Percentiles rank a stretch among this genome's conserved stretches.
phyloP scores from a whole-genome alignment of 73 alveolate genomes.

The Paramecium bursaria region DNA sequence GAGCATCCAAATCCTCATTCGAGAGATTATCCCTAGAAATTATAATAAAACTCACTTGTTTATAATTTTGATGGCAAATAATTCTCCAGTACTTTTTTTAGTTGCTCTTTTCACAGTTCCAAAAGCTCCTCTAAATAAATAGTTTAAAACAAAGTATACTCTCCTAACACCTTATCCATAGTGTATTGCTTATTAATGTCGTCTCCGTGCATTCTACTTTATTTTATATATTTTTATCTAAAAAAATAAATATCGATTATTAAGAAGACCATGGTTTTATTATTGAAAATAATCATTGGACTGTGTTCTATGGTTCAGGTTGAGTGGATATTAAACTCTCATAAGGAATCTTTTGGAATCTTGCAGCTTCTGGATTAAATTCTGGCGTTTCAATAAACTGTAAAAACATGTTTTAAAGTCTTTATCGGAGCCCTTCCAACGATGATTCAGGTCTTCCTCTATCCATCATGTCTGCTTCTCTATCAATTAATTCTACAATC shows the following conservation, averaged over 20 bases:
- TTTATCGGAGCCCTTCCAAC: conserved; percentile 97
- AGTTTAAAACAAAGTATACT: not conserved
- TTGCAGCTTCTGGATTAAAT: conserved; percentile 99
- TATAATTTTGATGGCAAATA: conserved; percentile 86
- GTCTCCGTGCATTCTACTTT: no score
- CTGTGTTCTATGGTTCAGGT: conserved; percentile 26
- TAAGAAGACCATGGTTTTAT: no score
- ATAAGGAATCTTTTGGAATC: conserved; percentile 97
- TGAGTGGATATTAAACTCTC: conserved; percentile 78
- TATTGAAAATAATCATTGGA: no score
- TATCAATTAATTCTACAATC: conserved; percentile 98
- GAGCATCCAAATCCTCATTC: conserved; percentile 79
- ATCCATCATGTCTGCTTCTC: conserved; percentile 99
- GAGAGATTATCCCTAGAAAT: conserved; percentile 66
- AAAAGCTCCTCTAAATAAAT: conserved; percentile 77
- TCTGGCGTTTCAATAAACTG: conserved; percentile 99
- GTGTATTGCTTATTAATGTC: conserved; percentile 61
- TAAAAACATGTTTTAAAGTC: conserved; percentile 96
- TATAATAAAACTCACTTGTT: conserved; percentile 70
- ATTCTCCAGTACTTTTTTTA: conserved; percentile 83
- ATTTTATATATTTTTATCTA: no score
- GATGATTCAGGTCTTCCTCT: conserved; percentile 98
- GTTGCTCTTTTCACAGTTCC: conserved; percentile 82
- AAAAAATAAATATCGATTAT: no score
- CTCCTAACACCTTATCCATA: conserved; percentile 65